Base-by-base conservation (phyloP, 495 filamentous ascomycete species). In the Xylaria bambusicola region DNA sequence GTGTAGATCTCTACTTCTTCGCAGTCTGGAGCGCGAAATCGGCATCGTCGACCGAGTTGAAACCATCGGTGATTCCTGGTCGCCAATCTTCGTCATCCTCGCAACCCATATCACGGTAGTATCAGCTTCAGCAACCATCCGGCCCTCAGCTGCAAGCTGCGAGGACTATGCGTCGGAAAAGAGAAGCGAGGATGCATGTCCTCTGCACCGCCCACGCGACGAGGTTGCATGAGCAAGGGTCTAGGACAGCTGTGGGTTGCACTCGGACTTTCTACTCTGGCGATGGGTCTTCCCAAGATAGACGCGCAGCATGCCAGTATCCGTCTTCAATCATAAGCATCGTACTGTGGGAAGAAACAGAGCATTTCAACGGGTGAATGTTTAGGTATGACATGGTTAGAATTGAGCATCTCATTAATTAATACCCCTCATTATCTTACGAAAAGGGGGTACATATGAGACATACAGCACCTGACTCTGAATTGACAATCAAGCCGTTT, bases 151-250 rank as follows among this genome's bases (percentile, higher is more conserved):
- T 58, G 55, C 35, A 49, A 31, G n/a, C 45, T 57, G 56, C 46
- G 46, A 29, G 44, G 36, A 50, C 46, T 58, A 24, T 58, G 56
- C 46, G 26, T 50, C 57, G 40, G 49, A 21, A n/a, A 36, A 36
- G 27, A 46, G 57, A 42, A 23, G 21, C 17, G 29, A 27, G 35
- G 17, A 23, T 47, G 41, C 50, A 48, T 42, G 18, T 51, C 26
- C 9, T 59, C 38, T 60, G 57, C 57, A 36, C 38, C n/a, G 47
- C 57, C 57, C 57, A 60, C 57, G 57, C 57, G 57, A 27, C 57
- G 57, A 53, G 26, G 57, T 60, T 60, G 49, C 57, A 60, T 52
- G 41, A 17, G 27, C 29, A 13, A 53, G 49, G 48, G 35, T 60
- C 27, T 23, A 45, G n/a, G 29, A n/a, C 48, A 60, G 40, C 49